Percentiles rank a stretch among this genome's conserved stretches.
Evolutionary conservation across 768 basidiomycete species (phyloP).

Genomic region (Tulasnella sp.): DNA sequence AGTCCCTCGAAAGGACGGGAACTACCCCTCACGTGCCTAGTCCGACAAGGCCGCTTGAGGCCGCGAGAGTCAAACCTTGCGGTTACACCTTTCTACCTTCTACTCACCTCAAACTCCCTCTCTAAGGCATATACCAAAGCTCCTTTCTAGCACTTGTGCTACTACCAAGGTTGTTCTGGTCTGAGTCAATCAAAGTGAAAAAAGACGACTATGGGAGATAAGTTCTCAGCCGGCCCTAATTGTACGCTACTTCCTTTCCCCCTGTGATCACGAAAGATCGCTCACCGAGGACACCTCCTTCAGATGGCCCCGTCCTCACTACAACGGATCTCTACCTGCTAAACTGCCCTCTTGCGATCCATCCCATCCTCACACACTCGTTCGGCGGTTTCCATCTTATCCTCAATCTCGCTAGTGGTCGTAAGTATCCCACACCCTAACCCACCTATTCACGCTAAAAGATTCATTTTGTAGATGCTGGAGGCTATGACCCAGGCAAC

Average conservation of each 20-base stretch:
- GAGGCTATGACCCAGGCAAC: conserved; percentile 12
- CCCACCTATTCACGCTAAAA: background rate
- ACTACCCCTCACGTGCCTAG: too few relatives aligned
- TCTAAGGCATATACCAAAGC: background rate
- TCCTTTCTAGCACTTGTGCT: background rate
- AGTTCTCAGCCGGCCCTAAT: conserved; percentile 10
- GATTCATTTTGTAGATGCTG: conserved; percentile 2
- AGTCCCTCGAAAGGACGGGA: too few relatives aligned
- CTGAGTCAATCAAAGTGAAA: too few relatives aligned
- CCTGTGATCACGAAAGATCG: too few relatives aligned
- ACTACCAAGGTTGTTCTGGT: too few relatives aligned
- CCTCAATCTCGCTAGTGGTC: conserved; percentile 59
- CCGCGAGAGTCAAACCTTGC: background rate
- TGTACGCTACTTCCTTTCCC: background rate
- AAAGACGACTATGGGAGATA: too few relatives aligned
- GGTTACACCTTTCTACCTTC: background rate
- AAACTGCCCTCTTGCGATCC: conserved; percentile 50
- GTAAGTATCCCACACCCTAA: conserved; percentile 41
- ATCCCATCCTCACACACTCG: conserved; percentile 55
- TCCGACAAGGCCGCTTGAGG: background rate
- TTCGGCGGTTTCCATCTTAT: conserved; percentile 45
- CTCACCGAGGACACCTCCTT: background rate
- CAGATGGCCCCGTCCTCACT: conserved; percentile 67
- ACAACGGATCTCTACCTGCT: conserved; percentile 76
- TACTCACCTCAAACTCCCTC: background rate